Base-by-base conservation (phyloP, 1,139 yeast species). In the Saccharomycopsis hybrid region DNA sequence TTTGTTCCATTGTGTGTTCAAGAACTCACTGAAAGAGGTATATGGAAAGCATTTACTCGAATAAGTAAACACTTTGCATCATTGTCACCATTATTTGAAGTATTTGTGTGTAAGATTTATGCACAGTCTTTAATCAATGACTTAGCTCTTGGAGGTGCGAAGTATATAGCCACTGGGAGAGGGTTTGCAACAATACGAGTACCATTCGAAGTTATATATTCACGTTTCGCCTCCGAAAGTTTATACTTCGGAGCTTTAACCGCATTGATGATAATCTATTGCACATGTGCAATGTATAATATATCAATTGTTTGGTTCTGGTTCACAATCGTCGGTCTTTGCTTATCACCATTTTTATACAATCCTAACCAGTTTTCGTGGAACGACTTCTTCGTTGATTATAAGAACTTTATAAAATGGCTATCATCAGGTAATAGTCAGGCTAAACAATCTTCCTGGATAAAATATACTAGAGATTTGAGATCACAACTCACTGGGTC, bases 291-390 rank as follows among this genome's bases (percentile, higher is more conserved):
- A 0, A 78, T 84, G 68, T 85, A 95, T 94, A 85, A 82, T 55
- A 77, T 81, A 0, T 77, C 95, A 0, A 66, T 87, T 28, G 62
- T 86, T 33, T 88, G 96, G 95, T 87, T 88, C 65, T 85, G 90
- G 83, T 71, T 85, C 5, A 84, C 94, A 0, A 74, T 84, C 9
- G 65, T 80, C 4, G 82, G 95, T 0, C 66, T 88, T 62, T 78
- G 89, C 53, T 66, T 85, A 44, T 84, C 95, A 0, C 96, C 96
- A 1, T 80, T 84, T 54, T 63, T 88, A 3, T 88, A 85, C 68
- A 88, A 88, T 59, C 96, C 96, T 0, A 95, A 88, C 62, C 95
- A 88, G 60, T 88, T 86, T 63, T 73, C 81, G 1, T 73, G 79
- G 64, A 65, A 67, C 3, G 88, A 83, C 52, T 88, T 83, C 60